Conservation (phyloP, 768 basidiomycete species). For the Obba rivulosa region DNA sequence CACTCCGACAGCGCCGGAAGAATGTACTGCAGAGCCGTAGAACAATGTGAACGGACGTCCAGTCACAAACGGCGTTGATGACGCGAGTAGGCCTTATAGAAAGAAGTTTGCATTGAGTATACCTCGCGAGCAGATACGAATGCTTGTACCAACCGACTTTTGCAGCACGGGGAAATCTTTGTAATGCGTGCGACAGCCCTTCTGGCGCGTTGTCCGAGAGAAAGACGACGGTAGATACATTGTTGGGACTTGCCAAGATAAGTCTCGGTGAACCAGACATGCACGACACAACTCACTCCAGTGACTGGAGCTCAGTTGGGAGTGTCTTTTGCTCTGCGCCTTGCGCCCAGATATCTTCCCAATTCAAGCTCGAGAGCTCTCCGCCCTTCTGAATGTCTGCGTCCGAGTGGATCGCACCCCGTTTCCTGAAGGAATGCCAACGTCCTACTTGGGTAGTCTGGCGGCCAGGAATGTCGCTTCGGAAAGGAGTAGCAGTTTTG, state of each 20-base stretch:
- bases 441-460: slow-evolving; percentile 62
- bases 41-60: slow-evolving; percentile 71
- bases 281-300: slow-evolving; percentile 29
- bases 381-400: slow-evolving; percentile 4
- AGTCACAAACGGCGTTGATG: slow-evolving; percentile 77
- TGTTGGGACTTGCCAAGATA: slow-evolving; percentile 2
- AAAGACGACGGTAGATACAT: slow-evolving; percentile 38
- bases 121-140: not conserved
- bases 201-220: slow-evolving; percentile 55
- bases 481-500: slow-evolving; percentile 41
- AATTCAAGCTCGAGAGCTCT: slow-evolving; percentile 27
- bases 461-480: slow-evolving; percentile 58
- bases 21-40: slow-evolving; percentile 46
- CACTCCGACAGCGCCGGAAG: slow-evolving; percentile 67
- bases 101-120: not conserved
- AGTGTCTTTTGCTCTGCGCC: slow-evolving; percentile 20
- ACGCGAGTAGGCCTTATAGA: slow-evolving; percentile 53
- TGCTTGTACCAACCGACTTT: slow-evolving; percentile 36
- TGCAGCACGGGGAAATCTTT: slow-evolving; percentile 36
- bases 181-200: slow-evolving; percentile 43
- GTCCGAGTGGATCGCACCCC: slow-evolving; percentile 7
- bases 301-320: slow-evolving; percentile 33
- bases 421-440: slow-evolving; percentile 56
- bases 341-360: slow-evolving; percentile 49
- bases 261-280: not conserved